These are phyloP conservation scores for Rosa multiflora DNA, from an alignment of 306 rosid species.

Conservation along the genomic window DNA sequence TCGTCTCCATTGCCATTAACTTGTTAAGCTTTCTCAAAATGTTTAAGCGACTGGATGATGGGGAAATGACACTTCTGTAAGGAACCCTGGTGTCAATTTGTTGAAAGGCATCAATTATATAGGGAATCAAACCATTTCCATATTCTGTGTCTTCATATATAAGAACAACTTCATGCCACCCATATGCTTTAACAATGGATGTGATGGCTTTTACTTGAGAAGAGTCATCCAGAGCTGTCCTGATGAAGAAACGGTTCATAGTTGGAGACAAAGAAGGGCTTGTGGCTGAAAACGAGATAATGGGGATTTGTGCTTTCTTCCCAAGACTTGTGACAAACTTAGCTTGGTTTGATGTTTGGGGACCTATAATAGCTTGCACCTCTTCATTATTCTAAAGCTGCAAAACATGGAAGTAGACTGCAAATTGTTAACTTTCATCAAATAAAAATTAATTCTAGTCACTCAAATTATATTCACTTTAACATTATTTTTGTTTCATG, in stretches of 20 bases:
- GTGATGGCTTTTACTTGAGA: conserved; percentile 31
- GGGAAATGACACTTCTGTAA: conserved; percentile 25
- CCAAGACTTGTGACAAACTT: conserved; percentile 19
- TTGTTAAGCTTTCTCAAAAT: conserved; percentile 23
- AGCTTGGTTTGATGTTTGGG: conserved; percentile 28
- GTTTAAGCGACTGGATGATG: not conserved
- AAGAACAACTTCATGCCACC: conserved; percentile 37
- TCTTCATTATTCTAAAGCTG: conserved; percentile 20
- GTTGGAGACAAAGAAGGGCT: conserved; percentile 19
- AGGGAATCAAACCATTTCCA: conserved; percentile 41
- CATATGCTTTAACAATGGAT: conserved; percentile 25
- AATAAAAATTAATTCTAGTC: not conserved
- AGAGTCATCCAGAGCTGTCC: conserved; percentile 13
- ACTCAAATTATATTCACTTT: not conserved
- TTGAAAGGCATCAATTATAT: conserved; percentile 28
- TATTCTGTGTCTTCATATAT: conserved; percentile 41
- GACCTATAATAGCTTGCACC: conserved; percentile 24
- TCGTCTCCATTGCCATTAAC: conserved; percentile 12
- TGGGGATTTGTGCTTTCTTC: conserved; percentile 23
- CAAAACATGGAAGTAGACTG: not conserved
- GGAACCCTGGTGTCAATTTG: conserved; percentile 16
- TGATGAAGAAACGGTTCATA: conserved; percentile 21
- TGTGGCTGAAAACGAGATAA: conserved; percentile 25
- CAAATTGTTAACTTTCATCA: too few relatives aligned
- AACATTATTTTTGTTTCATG: not conserved